Evolutionary conservation across 192 early-diverging fungal genomes (phyloP).

Genomic region (Podila verticillata): DNA sequence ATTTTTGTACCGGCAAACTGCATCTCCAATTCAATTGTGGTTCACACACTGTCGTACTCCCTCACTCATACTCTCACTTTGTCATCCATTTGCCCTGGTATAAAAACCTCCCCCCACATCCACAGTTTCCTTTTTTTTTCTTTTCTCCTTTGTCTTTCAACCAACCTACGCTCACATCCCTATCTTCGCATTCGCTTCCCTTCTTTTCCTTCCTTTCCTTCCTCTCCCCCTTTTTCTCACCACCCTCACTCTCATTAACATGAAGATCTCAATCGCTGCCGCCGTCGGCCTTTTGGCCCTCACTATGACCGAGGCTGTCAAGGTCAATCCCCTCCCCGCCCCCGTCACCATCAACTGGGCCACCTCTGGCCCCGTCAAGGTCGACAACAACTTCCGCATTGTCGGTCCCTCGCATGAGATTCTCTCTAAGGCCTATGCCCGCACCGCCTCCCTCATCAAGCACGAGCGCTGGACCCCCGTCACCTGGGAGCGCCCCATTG

Average conservation of each 20-base stretch:
- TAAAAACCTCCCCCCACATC: slow-evolving; percentile 18
- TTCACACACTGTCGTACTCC: no score
- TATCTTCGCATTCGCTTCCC: background rate
- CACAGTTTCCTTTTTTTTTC: slow-evolving; percentile 25
- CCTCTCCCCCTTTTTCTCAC: background rate
- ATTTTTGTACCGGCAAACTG: no score
- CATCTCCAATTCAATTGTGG: no score
- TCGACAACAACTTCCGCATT: slow-evolving; percentile 44
- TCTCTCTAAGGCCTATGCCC: slow-evolving; percentile 56
- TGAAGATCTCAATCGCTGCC: slow-evolving; percentile 48
- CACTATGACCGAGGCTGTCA: slow-evolving; percentile 48
- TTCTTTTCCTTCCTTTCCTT: background rate
- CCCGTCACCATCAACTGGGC: slow-evolving; percentile 51
- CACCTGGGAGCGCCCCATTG: slow-evolving; percentile 38
- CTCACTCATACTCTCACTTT: no score
- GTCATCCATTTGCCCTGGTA: no score
- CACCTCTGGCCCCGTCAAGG: slow-evolving; percentile 46
- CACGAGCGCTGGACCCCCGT: slow-evolving; percentile 56
- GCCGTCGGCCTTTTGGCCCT: slow-evolving; percentile 50
- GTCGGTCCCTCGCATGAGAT: slow-evolving; percentile 43
- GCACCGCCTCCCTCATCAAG: slow-evolving; percentile 60
- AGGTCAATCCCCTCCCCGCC: slow-evolving; percentile 56
- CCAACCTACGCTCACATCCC: background rate
- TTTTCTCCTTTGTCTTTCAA: slow-evolving; percentile 16
- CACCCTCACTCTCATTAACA: slow-evolving; percentile 7